Evolutionary conservation across 805 yeast species (phyloP), one percentile per base, ranked within the genome.

Genomic region (Kluyveromyces nonfermentans): DNA sequence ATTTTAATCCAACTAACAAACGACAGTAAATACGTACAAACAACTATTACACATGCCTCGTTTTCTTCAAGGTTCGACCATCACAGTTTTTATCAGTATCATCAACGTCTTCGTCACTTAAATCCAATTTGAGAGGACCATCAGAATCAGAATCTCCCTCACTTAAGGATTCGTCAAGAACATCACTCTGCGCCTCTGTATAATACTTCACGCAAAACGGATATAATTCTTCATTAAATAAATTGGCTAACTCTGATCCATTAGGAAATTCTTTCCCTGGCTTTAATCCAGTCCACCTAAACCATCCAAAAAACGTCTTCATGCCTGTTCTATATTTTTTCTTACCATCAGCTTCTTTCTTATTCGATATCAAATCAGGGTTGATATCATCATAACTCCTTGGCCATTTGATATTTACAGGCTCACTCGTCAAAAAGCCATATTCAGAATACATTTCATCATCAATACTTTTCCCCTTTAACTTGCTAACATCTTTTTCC

Each of bases 241-340:
- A 63, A 41, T 78, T 68, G 0, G 95, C 85, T 43, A 89, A 69
- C 9, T 81, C 87, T 48, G 81, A 90, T 19, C 95, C 96, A 45
- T 74, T 72, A 48, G 88, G 74, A 57, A 79, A 85, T 58, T 80
- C 93, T 63, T 78, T 85, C 1, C 86, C 84, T 1, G 86, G 82
- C 50, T 80, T 81, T 31, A 65, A 60, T 0, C 95, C 95, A 1
- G 93, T 82, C 89, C 94, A 88, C 39, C 70, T 68, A 58, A 88
- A 89, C 81, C 89, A 89, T 5, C 87, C 82, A 62, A 90, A 89
- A 55, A 90, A 82, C 12, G 90, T 79, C 56, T 81, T 80, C 87
- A 82, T 82, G 4, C 89, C 89, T 16, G 70, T 56, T 46, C 89
- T 65, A 56, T 82, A 82, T 44, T 69, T 67, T 53, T 73, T 78